Base-by-base conservation (phyloP, 352 stramenopile species). In the Phytophthora chlamydospora region DNA sequence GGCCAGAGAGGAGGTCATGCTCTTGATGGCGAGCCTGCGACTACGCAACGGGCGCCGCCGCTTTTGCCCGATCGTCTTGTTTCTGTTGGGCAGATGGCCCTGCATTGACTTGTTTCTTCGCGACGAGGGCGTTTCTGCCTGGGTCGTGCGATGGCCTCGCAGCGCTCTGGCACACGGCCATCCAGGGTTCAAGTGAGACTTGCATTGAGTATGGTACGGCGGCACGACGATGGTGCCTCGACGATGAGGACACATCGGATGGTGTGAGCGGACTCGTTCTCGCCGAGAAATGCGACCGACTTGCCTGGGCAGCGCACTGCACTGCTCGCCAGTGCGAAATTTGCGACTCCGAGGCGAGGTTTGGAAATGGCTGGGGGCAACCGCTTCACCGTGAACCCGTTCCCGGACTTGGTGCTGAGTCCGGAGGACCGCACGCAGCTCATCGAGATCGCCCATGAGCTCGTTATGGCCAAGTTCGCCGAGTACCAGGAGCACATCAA, bases 341-440 rank as follows among this genome's bases (percentile, higher is more conserved):
- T 56, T 24, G 27, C 34, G 17, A 8, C 27, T 14, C 24, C n/a
- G 12, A 40, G 29, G 31, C 9, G 19, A 39, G 40, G 13, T 9
- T 8, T 32, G 24, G 14, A n/a, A 41, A 62, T 62, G 36, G 32
- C 36, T 2, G 48, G 62, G 9, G 49, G 48, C 12, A 66, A 34
- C 55, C 53, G 65, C 31, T 70, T 70, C 17, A 73, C 59, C 3
- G 47, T 66, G 31, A 73, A 70, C 11, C 65, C 65, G 33, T 71
- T 67, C 45, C 44, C 50, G 13, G 66, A 75, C 42, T 21, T 71
- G 38, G 16, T 54, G 0, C 48, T 71, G 14, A 54, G 44, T 0
- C 14, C 3, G 0, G 44, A 63, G 2, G 61, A 67, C 16, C 60
- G 41, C 31, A 16, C 38, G 29, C 42, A 71, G n/a, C 49, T 71